phyloP scores from a whole-genome alignment of 768 basidiomycete genomes.

The Rhizopogon vulgaris region DNA sequence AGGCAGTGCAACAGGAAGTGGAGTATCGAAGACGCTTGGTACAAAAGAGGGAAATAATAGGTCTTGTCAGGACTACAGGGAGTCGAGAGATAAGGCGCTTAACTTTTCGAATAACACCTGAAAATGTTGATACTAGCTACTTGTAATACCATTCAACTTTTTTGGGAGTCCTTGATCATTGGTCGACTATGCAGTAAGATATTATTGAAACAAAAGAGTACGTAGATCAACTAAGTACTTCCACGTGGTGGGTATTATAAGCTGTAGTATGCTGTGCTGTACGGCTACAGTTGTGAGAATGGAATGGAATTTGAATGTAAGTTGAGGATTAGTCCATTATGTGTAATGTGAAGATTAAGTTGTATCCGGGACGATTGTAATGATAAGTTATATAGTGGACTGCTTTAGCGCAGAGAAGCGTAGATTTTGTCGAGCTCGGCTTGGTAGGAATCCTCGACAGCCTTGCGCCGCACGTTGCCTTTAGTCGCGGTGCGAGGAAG shows the following conservation, averaged over 20 bases:
- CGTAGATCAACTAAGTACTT: background rate
- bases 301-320: background rate
- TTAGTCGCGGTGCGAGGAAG: constrained; percentile 77
- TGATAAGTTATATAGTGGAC: background rate
- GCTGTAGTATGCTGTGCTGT: background rate
- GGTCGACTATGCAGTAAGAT: background rate
- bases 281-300: background rate
- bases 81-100: constrained; percentile 14
- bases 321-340: background rate
- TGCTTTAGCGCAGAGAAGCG: constrained; percentile 17
- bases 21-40: constrained; percentile 14
- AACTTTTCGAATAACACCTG: constrained; percentile 17
- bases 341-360: constrained; percentile 9
- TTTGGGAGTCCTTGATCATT: too few relatives aligned
- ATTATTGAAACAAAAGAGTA: background rate
- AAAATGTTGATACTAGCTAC: constrained; percentile 10
- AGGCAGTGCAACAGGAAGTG: constrained; percentile 11
- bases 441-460: constrained; percentile 64
- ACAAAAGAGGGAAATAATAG: constrained; percentile 16
- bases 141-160: background rate
- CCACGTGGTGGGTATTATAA: background rate
- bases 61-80: constrained; percentile 24
- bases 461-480: constrained; percentile 73
- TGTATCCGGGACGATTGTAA: constrained; percentile 2
- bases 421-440: constrained; percentile 55